A percentile compares a stretch with the other conserved stretches of the same genome.
Evolutionary conservation across 2,329 filamentous ascomycete species (phyloP).

Genomic region (Cladophialophora chaetospira): DNA sequence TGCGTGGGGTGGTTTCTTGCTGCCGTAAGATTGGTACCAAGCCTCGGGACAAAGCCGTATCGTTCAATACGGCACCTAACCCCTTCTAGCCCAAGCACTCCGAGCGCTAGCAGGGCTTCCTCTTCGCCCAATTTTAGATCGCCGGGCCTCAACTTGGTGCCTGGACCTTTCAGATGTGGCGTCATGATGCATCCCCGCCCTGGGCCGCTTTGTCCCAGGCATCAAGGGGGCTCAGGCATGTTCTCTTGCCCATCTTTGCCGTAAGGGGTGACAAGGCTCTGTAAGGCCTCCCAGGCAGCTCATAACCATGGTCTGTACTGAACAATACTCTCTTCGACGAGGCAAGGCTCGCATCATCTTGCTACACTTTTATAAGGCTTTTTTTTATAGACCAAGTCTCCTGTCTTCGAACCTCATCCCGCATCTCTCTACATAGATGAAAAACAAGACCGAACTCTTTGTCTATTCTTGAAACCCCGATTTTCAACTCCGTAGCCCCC

Average conservation of each 20-base stretch:
- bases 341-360: neutral
- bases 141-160: neutral
- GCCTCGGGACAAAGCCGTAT: neutral
- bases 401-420: neutral
- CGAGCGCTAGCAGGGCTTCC: slow-evolving; percentile 11
- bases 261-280: neutral
- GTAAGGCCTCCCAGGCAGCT: neutral
- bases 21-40: neutral
- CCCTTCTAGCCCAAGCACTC: neutral
- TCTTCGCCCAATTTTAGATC: slow-evolving; percentile 8
- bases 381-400: too few relatives aligned
- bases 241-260: neutral
- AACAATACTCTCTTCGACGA: neutral
- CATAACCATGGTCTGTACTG: neutral
- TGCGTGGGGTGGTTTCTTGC: neutral
- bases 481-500: slow-evolving; percentile 7
- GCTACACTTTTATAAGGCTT: too few relatives aligned
- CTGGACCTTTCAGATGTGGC: neutral
- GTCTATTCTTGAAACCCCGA: neutral
- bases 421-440: neutral
- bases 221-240: neutral
- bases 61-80: neutral
- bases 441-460: neutral
- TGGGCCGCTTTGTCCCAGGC: neutral
- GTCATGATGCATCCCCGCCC: neutral